Evolutionary conservation across 164 flowering plant genomes (phyloP), one percentile per base, ranked within the genome.

Genomic region (grape (Vitis vinifera)): DNA sequence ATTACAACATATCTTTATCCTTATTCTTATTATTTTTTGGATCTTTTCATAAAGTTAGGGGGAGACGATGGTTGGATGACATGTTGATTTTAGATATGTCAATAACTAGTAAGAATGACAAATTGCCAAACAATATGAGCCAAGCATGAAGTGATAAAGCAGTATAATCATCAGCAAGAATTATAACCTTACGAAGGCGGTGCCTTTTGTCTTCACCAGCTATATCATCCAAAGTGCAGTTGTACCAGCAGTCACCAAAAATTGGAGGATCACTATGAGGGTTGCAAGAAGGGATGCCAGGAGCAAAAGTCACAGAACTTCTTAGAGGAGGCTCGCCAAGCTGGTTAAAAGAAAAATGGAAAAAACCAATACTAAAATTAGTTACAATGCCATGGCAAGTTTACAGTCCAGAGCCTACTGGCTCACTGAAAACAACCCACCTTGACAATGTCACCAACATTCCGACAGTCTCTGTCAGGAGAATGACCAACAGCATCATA

Each of bases 401-500:
- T 19, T 1, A 55, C 9, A 19, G 10, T 30, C 10, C 52, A 57
- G 9, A 15, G 8, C 13, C 44, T 7, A 53, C 29, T 4, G 55
- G 58, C 56, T 27, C 11, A 70, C 57, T n/a, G 31, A 63, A 16
- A 29, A 67, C 16, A 77, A 37, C 89, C 56, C 49, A 88, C 99
- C 97, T 93, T 96, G 51, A 96, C 98, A 72, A 88, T 83, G 62
- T 88, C 94, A 8, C 98, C 95, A 78, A 88, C 91, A 66, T 75
- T 82, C 61, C 81, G 85, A 71, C 99, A 96, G 77, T 96, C 99
- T 81, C 99, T 82, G 73, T 96, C 99, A 53, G 87, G 81, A 8
- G 99, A 93, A 72, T 89, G 99, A 30, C 99, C 98, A 71, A 96
- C 99, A 65, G 98, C 98, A 86, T 93, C 98, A 84, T 93, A 96